phyloP scores from a whole-genome alignment of 2,329 filamentous ascomycete genomes.

The Elsinoe australis region DNA sequence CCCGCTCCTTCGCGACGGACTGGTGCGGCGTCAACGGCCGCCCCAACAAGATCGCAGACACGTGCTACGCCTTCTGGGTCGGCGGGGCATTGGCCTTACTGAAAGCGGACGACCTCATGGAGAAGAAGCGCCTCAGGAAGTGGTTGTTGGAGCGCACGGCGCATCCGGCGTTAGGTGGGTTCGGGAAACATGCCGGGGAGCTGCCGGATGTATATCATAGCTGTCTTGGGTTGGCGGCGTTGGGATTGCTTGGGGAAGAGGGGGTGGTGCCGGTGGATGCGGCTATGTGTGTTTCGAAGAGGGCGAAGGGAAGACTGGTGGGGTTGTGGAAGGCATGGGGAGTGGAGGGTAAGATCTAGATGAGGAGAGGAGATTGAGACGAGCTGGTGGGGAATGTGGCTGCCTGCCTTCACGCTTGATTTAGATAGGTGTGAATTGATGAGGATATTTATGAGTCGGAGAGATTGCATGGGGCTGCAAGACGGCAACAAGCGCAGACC shows the following conservation, averaged over 20 bases:
- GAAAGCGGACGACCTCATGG: conserved; percentile 18
- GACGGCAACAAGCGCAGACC: too few species aligned
- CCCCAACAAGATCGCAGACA: conserved; percentile 85
- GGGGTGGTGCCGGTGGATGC: conserved; percentile 64
- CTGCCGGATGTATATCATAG: conserved; percentile 71
- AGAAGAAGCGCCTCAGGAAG: conserved; percentile 35
- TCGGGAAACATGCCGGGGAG: conserved; percentile 41
- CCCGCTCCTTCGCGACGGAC: conserved; percentile 48
- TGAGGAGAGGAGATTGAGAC: too few species aligned
- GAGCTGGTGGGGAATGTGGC: too few species aligned
- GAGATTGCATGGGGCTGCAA: too few species aligned
- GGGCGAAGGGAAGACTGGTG: conserved; percentile 34
- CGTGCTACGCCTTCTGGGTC: conserved; percentile 95
- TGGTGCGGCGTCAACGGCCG: conserved; percentile 81
- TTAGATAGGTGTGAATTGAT: too few species aligned
- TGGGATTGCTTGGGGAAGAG: conserved; percentile 60
- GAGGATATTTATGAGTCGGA: too few species aligned
- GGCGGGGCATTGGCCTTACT: conserved; percentile 49
- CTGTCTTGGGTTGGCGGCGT: conserved; percentile 74
- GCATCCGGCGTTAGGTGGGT: conserved; percentile 57
- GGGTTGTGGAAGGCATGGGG: conserved; percentile 25
- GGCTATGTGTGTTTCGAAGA: conserved; percentile 64
- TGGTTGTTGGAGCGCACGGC: conserved; percentile 83
- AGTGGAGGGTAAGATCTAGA: too few species aligned
- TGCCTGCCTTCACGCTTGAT: too few species aligned